A percentile compares a stretch with the other conserved stretches of the same genome.
phyloP scores from a whole-genome alignment of 2,329 filamentous ascomycete species.

The Paecilomyces dactylethromorphus region DNA sequence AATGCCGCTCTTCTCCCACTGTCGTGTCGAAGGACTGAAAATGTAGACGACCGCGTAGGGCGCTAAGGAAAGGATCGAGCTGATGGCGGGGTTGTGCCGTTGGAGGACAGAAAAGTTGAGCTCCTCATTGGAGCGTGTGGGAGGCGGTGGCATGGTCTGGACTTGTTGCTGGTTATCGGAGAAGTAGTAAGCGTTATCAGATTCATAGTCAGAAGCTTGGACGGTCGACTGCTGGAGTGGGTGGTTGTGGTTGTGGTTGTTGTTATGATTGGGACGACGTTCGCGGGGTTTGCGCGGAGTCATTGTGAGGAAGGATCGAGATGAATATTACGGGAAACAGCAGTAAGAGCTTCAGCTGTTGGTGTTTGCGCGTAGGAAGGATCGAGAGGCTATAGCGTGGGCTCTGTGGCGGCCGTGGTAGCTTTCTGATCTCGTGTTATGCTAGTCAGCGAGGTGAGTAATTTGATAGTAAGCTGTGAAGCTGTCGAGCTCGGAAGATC shows the following conservation, averaged over 20 bases:
- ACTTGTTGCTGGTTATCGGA: slow-evolving; percentile 26
- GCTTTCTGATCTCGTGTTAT: neutral
- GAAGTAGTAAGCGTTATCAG: slow-evolving; percentile 51
- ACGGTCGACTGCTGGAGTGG: slow-evolving; percentile 7
- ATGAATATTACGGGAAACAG: neutral
- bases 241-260: slow-evolving; percentile 12
- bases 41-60: slow-evolving; percentile 82
- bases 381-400: neutral
- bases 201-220: slow-evolving; percentile 55
- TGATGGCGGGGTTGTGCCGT: slow-evolving; percentile 70
- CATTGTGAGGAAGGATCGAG: slow-evolving; percentile 15
- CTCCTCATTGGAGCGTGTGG: slow-evolving; percentile 66
- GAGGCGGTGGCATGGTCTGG: slow-evolving; percentile 33
- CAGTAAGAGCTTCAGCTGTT: neutral
- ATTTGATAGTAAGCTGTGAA: neutral
- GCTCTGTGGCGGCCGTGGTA: neutral
- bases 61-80: slow-evolving; percentile 69
- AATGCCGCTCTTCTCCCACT: slow-evolving; percentile 79
- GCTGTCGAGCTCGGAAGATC: neutral
- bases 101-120: slow-evolving; percentile 81
- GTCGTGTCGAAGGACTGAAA: slow-evolving; percentile 57
- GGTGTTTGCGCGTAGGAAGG: neutral
- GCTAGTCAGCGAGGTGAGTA: neutral
- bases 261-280: slow-evolving; percentile 20
- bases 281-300: slow-evolving; percentile 23